Percentiles rank a stretch among this genome's conserved stretches.
Evolutionary conservation across 805 yeast genomes (phyloP).

Genomic region (Yamadazyma kitorensis): DNA sequence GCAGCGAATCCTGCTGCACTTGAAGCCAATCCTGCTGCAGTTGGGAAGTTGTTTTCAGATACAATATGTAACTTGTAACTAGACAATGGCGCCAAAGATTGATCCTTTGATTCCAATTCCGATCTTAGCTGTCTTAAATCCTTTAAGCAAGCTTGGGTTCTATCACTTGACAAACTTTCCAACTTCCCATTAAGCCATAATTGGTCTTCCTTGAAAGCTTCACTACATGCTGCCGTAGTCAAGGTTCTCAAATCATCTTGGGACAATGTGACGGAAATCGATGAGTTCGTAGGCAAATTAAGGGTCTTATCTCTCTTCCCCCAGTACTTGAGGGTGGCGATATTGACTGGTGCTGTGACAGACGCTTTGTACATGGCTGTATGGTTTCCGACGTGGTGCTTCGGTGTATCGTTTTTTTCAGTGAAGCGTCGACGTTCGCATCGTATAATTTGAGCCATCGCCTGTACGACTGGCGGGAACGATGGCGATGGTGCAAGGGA

Average conservation of each 20-base stretch:
- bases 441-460: no score
- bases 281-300: conserved; percentile 93
- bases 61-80: conserved; percentile 72
- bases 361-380: conserved; percentile 74
- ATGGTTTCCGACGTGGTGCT: no score
- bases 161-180: conserved; percentile 63
- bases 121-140: conserved; percentile 71
- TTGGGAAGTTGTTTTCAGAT: conserved; percentile 95
- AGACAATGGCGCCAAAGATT: conserved; percentile 58
- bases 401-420: no score
- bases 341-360: conserved; percentile 95
- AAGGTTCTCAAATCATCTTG: conserved; percentile 89
- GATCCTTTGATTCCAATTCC: conserved; percentile 55
- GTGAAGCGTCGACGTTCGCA: no score
- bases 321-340: conserved; percentile 98
- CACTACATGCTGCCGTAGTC: conserved; percentile 79
- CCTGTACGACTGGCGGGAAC: no score
- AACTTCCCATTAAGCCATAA: conserved; percentile 84
- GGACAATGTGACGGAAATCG: conserved; percentile 89
- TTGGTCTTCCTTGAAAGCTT: conserved; percentile 55
- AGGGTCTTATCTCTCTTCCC: conserved; percentile 90
- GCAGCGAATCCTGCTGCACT: conserved; percentile 99
- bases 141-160: conserved; percentile 69
- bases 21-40: conserved; percentile 98
- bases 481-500: no score